Evolutionary conservation across 2,329 filamentous ascomycete genomes (phyloP).

Genomic region (Calonectria pseudoreteaudii): DNA sequence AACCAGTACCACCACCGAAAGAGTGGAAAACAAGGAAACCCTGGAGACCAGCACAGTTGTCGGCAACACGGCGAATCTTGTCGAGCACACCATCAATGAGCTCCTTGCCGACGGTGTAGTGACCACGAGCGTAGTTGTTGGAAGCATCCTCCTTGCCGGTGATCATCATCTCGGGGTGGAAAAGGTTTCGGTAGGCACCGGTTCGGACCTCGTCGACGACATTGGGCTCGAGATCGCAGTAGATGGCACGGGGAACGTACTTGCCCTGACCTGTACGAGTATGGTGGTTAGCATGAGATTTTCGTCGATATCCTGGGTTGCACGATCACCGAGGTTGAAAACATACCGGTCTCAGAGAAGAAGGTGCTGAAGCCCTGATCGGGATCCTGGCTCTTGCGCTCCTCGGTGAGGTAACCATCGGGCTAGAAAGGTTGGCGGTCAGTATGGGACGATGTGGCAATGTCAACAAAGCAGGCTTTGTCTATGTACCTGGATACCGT

Average conservation of each 20-base stretch:
- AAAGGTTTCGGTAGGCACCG: conserved; percentile 93
- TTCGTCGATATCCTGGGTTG: background rate
- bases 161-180: conserved; percentile 99
- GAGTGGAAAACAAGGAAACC: conserved; percentile 99
- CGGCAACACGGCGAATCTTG: conserved; percentile 96
- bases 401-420: conserved; percentile 98
- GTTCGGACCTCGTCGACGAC: conserved; percentile 99
- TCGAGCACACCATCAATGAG: conserved; percentile 98
- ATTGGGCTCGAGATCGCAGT: conserved; percentile 99
- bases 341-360: conserved; percentile 98
- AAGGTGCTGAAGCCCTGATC: conserved; percentile 99
- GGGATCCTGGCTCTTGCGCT: conserved; percentile 92
- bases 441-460: conserved; percentile 28
- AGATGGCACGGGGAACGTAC: conserved; percentile 98
- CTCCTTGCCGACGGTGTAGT: conserved; percentile 99
- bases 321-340: background rate
- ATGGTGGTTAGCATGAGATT: conserved; percentile 16
- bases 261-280: conserved; percentile 85
- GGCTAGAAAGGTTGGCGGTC: conserved; percentile 68
- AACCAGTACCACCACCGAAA: conserved; percentile 98
- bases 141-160: conserved; percentile 99
- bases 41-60: conserved; percentile 98
- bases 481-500: conserved; percentile 91
- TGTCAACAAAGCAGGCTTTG: conserved; percentile 34
- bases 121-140: conserved; percentile 99